Percentiles rank a stretch among this genome's conserved stretches.
Evolutionary conservation across 164 flowering plant species (phyloP).

Genomic region (Vitis cinerea): DNA sequence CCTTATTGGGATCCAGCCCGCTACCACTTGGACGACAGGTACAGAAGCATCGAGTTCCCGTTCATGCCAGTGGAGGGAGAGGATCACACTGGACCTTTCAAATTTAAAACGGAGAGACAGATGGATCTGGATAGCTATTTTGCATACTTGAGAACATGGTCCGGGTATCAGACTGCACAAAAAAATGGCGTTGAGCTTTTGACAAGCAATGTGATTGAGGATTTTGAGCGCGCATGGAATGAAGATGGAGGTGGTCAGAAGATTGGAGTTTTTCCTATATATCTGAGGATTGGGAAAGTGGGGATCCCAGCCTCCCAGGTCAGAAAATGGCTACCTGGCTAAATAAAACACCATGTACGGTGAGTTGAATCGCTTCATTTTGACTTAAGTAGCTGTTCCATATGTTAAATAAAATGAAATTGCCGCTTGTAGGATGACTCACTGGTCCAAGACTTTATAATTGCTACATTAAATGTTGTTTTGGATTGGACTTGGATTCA

Average conservation of each 20-base stretch:
- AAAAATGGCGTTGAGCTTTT: slow-evolving; percentile 64
- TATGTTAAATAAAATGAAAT: too few relatives aligned
- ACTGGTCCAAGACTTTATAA: too few relatives aligned
- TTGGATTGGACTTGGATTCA: too few relatives aligned
- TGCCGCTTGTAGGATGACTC: too few relatives aligned
- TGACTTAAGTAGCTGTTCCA: too few relatives aligned
- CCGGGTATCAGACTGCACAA: slow-evolving; percentile 63
- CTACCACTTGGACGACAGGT: slow-evolving; percentile 47
- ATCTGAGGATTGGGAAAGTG: slow-evolving; percentile 56
- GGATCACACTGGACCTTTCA: slow-evolving; percentile 58
- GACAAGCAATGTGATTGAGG: slow-evolving; percentile 34
- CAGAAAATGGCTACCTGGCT: too few relatives aligned
- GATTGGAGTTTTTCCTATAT: slow-evolving; percentile 47
- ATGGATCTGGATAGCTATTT: slow-evolving; percentile 59
- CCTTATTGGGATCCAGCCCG: slow-evolving; percentile 60
- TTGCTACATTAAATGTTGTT: too few relatives aligned
- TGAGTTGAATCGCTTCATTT: too few relatives aligned
- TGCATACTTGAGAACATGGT: slow-evolving; percentile 61
- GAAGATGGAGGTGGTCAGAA: slow-evolving; percentile 32
- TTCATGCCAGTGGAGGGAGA: slow-evolving; percentile 73
- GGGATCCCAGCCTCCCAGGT: slow-evolving; percentile 11
- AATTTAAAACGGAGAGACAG: slow-evolving; percentile 38
- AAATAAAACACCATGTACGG: too few relatives aligned
- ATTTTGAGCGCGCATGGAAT: slow-evolving; percentile 51
- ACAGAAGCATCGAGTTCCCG: slow-evolving; percentile 54